Evolutionary conservation across 2,329 filamentous ascomycete genomes (phyloP).

Genomic region (Chrysoporthe austroafricana): DNA sequence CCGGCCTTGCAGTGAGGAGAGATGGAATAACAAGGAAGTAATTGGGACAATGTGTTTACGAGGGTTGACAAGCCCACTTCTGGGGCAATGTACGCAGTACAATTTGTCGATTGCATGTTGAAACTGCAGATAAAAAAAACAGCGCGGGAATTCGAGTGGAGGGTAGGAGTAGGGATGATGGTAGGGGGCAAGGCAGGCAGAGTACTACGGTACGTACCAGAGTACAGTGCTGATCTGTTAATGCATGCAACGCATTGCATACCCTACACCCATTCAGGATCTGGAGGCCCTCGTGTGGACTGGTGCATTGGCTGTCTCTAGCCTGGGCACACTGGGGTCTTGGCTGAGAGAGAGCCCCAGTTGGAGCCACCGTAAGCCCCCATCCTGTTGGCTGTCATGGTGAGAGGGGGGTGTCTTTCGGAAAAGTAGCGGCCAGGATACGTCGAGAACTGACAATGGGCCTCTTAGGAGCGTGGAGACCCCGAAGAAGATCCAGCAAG

Average conservation of each 20-base stretch:
- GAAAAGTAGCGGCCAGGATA: slow-evolving; percentile 20
- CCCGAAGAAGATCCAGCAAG: slow-evolving; percentile 22
- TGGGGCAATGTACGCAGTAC: slow-evolving; percentile 30
- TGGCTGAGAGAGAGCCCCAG: slow-evolving; percentile 16
- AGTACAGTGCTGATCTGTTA: slow-evolving; percentile 25
- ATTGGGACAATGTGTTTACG: slow-evolving; percentile 30
- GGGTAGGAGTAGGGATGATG: slow-evolving; percentile 27
- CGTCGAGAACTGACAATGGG: slow-evolving; percentile 22
- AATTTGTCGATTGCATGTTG: slow-evolving; percentile 28
- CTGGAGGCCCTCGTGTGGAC: slow-evolving; percentile 23
- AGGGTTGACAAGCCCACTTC: slow-evolving; percentile 30
- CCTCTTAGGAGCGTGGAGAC: slow-evolving; percentile 23
- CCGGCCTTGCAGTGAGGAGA: slow-evolving; percentile 30
- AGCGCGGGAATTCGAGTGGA: slow-evolving; percentile 25
- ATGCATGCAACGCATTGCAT: slow-evolving; percentile 24
- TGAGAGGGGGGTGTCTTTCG: slow-evolving; percentile 9
- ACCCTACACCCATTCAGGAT: slow-evolving; percentile 19
- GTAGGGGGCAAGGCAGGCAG: slow-evolving; percentile 18
- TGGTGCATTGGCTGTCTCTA: slow-evolving; percentile 20
- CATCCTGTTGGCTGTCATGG: slow-evolving; percentile 22
- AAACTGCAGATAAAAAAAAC: slow-evolving; percentile 27
- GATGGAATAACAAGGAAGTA: slow-evolving; percentile 30
- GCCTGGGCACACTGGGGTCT: slow-evolving; percentile 21
- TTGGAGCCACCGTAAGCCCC: slow-evolving; percentile 16
- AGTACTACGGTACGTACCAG: slow-evolving; percentile 6